Base-by-base conservation (phyloP, 2,329 filamentous ascomycete genomes). In the Apiospora hydei region DNA sequence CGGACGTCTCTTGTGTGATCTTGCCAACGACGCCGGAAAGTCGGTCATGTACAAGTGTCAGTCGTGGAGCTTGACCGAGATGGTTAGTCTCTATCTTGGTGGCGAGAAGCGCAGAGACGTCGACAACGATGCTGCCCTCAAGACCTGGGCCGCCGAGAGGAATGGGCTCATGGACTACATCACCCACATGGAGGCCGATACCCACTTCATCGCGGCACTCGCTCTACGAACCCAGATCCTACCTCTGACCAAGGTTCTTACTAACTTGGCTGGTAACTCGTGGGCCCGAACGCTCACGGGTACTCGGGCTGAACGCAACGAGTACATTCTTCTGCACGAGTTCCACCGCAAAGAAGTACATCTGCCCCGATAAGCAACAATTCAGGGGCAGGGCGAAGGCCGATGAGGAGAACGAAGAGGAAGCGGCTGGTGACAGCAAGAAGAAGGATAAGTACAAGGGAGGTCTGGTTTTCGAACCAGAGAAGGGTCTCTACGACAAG, bases 391-490 rank as follows among this genome's bases (percentile, higher is more conserved):
- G 94, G 73, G 88, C 90, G 68, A 93, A 93, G 78, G 84, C 84
- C 21, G 93, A 94, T 71, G 94, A 95, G 70, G 93, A 94, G 73
- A 86, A 87, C 69, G 84, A 87, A 26, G 91, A 93, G 10, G 93
- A 94, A 67, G 93, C 92, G 30, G 87, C 82, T 18, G 90, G 87
- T 11, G 93, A 94, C 74, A 90, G 89, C 73, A 99, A 98, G 85
- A 99, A 98, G 87, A 99, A 98, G 83, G 97, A 99, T 84, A 99
- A 98, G 83, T 99, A 93, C 87, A 98, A 99, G 85, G 96, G 96
- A 80, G 96, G 97, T 87, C 91, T 99, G 44, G 96, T 99, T 72
- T 98, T 99, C 77, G 96, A 99, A 82, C 96, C 96, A 5, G 95
- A 98, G 81, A 98, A 96, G 82, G 96, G 97, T 24, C 88, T 99